Base-by-base conservation (phyloP, 805 yeast species). In the Pichia deserticola region DNA sequence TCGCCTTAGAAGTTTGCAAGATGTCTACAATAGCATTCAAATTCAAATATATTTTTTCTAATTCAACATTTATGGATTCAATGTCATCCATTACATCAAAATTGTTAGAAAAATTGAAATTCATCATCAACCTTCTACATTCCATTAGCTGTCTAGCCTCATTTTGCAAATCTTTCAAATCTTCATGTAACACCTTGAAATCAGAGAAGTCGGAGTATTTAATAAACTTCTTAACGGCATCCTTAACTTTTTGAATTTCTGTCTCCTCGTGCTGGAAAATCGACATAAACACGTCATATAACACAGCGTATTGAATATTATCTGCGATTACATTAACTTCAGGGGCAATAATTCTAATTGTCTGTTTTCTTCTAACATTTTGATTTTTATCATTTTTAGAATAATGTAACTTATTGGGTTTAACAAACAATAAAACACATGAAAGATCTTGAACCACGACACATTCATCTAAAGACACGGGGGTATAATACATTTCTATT, bases 401-500 rank as follows among this genome's bases (percentile, higher is more conserved):
- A 48, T 74, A 64, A 44, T 72, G 77, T 40, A 82, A 62, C 47
- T 69, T 67, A 57, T 83, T 82, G 1, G 86, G 85, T 45, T 71
- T 70, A 10, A 70, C 72, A 50, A 69, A 68, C 2, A 78, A 65
- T 28, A 78, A 51, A 2, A 77, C 82, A 68, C 75, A 65, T 0
- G 85, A 78, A 40, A 78, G 69, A 49, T 78, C 70, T 50, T 77
- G 75, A 36, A 82, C 67, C 38, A 82, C 72, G 5, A 76, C 64
- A 45, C 74, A 69, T 25, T 72, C 69, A 5, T 65, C 65, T 46
- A 81, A 60, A 6, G 67, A 44, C 0, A 70, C 68, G 10, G 75
- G 70, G 42, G 76, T 75, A 55, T 77, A 78, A 59, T 84, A 79
- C 57, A 79, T 72, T 60, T 83, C 89, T 47, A 80, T 56, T 0